Evolutionary conservation across 129 eudicot genomes (phyloP).

Genomic region (Chrysanthemum seticuspe): DNA sequence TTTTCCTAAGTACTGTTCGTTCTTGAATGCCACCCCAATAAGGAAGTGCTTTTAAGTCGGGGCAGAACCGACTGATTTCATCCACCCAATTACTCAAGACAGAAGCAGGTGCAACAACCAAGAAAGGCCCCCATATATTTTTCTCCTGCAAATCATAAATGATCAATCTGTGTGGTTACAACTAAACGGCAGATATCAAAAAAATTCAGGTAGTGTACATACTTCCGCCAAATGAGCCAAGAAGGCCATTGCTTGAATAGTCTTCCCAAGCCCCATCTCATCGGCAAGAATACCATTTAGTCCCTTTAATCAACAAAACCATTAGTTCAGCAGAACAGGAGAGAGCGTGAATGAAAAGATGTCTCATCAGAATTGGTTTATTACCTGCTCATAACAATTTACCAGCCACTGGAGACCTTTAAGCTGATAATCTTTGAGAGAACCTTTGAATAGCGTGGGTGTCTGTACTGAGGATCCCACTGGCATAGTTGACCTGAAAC

Average conservation of each 20-base stretch:
- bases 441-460: constrained; percentile 74
- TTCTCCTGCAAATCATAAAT: constrained; percentile 52
- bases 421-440: constrained; percentile 81
- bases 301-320: constrained; percentile 45
- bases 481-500: constrained; percentile 80
- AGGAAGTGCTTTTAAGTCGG: constrained; percentile 80
- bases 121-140: constrained; percentile 96
- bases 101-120: constrained; percentile 91
- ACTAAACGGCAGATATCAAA: background rate
- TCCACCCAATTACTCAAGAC: constrained; percentile 94
- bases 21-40: constrained; percentile 91
- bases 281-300: constrained; percentile 93
- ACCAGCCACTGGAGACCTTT: constrained; percentile 96
- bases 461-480: constrained; percentile 78
- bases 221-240: constrained; percentile 95
- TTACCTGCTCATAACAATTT: constrained; percentile 90
- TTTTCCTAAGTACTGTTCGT: constrained; percentile 72
- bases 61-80: constrained; percentile 90
- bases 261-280: constrained; percentile 94
- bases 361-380: background rate
- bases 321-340: constrained; percentile 5
- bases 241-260: constrained; percentile 93
- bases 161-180: constrained; percentile 4
- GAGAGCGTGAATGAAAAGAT: background rate
- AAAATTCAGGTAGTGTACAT: constrained; percentile 16